phyloP scores from a whole-genome alignment of 345 rosid species.

The Viola odorata region DNA sequence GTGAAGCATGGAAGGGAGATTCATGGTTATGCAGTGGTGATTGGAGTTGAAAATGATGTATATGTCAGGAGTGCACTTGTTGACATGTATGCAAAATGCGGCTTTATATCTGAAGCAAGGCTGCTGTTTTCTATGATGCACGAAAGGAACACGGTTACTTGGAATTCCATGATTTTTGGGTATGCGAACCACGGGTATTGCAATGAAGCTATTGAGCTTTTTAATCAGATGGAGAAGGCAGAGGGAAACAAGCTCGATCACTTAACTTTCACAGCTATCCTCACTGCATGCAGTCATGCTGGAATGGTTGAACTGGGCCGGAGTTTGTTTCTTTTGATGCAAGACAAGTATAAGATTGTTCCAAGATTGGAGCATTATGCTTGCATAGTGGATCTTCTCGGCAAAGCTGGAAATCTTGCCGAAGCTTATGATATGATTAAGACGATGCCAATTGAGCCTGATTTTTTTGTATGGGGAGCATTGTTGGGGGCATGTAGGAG shows the following conservation, averaged over 20 bases:
- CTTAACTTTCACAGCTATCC: slow-evolving; percentile 70
- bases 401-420: slow-evolving; percentile 58
- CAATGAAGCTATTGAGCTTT: slow-evolving; percentile 59
- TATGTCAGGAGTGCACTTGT: slow-evolving; percentile 69
- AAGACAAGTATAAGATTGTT: slow-evolving; percentile 46
- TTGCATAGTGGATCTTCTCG: slow-evolving; percentile 76
- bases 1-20: slow-evolving; percentile 57
- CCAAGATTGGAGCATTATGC: slow-evolving; percentile 84
- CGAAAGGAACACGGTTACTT: slow-evolving; percentile 54
- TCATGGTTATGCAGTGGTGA: slow-evolving; percentile 58
- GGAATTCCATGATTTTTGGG: slow-evolving; percentile 88
- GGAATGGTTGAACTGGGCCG: slow-evolving; percentile 64
- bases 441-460: slow-evolving; percentile 61
- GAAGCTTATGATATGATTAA: slow-evolving; percentile 59
- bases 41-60: slow-evolving; percentile 54
- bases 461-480: slow-evolving; percentile 89
- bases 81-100: slow-evolving; percentile 84
- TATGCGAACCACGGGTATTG: slow-evolving; percentile 73
- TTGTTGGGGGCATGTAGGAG: slow-evolving; percentile 77
- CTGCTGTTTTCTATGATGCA: slow-evolving; percentile 43
- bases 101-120: slow-evolving; percentile 56
- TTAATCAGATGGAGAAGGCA: slow-evolving; percentile 51
- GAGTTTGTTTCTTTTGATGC: slow-evolving; percentile 57
- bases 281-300: slow-evolving; percentile 75
- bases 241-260: slow-evolving; percentile 53